Base-by-base conservation (phyloP, 2,329 filamentous ascomycete genomes). In the Botryosphaeria agaves region DNA sequence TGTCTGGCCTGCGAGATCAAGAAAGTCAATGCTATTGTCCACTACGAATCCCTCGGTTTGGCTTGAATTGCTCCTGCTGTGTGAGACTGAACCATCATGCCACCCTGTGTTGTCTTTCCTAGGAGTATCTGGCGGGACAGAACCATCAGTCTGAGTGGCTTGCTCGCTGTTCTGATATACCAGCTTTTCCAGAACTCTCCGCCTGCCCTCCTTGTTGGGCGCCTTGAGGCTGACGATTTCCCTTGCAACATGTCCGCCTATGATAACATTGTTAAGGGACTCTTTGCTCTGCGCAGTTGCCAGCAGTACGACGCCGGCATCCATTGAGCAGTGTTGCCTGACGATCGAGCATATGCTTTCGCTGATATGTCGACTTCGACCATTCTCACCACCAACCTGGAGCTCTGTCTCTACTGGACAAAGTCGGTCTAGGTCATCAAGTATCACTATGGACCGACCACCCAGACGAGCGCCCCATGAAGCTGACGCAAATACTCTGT, bases 271-370 rank as follows among this genome's bases (percentile, higher is more conserved):
- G 52, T 98, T 89, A 29, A 98, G 59, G 1, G 82, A 76, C 39
- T 98, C 89, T 48, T 98, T 98, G 12, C 78, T 76, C 51, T 93
- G 84, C 0, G 87, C 84, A 14, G 87, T 95, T 3, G 83, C 85
- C 7, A 98, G 63, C 31, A 98, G 56, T 4, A 93, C 81, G 9
- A 98, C 79, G 2, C 77, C 76, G 37, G 76, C 83, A 36, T 82
- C 76, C 37, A 72, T 66, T 1, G 71, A 72, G 48, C 85, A 93
- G 48, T 87, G 85, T 46, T 94, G 79, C 33, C 76, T 71, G 1
- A 87, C 80, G 39, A 89, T 74, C 1, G 78, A 72, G 47, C 81
- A 79, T 4, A 98, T 67, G 1, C 83, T 72, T 52, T 98, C 89
- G 47, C 85, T 93, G 34, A 94, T 72, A 43, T 95, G 85, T 19